These are phyloP conservation scores for Metschnikowia picachoensis DNA, from an alignment of 805 yeast genomes.

Conservation along the genomic window DNA sequence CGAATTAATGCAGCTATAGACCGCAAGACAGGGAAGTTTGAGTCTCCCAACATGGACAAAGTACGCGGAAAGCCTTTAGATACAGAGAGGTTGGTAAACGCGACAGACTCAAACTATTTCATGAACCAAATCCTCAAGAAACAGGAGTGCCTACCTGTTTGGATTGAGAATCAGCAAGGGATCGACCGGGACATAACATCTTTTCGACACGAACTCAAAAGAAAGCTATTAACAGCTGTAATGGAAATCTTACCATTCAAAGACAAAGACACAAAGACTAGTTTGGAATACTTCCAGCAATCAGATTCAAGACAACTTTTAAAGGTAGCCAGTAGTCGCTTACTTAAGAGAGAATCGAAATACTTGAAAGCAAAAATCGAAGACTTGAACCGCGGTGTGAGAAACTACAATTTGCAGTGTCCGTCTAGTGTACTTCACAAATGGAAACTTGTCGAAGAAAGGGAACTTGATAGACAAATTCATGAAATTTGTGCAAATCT, in stretches of 20 bases:
- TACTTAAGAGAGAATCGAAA: not conserved
- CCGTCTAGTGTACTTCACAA: constrained; percentile 38
- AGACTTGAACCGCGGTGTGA: constrained; percentile 18
- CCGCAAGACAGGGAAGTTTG: constrained; percentile 64
- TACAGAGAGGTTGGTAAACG: constrained; percentile 55
- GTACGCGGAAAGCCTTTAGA: constrained; percentile 59
- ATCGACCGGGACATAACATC: constrained; percentile 44
- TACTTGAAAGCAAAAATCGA: constrained; percentile 13
- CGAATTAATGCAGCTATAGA: constrained; percentile 65
- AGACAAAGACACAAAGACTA: not conserved
- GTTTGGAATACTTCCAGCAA: not conserved
- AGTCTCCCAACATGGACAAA: constrained; percentile 41
- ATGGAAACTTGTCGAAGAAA: constrained; percentile 28
- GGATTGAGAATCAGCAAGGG: constrained; percentile 77
- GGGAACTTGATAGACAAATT: constrained; percentile 24
- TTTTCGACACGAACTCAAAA: constrained; percentile 45
- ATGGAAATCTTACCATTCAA: not conserved
- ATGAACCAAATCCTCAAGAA: constrained; percentile 69
- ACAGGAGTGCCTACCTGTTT: constrained; percentile 82
- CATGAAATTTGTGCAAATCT: constrained; percentile 13
- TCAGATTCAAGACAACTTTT: not conserved
- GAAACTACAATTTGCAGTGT: constrained; percentile 37
- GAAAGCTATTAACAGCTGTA: not conserved
- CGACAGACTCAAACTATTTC: constrained; percentile 63
- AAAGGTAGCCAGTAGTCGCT: not conserved